Evolutionary conservation across 768 basidiomycete species (phyloP).

Genomic region (Imleria badia): DNA sequence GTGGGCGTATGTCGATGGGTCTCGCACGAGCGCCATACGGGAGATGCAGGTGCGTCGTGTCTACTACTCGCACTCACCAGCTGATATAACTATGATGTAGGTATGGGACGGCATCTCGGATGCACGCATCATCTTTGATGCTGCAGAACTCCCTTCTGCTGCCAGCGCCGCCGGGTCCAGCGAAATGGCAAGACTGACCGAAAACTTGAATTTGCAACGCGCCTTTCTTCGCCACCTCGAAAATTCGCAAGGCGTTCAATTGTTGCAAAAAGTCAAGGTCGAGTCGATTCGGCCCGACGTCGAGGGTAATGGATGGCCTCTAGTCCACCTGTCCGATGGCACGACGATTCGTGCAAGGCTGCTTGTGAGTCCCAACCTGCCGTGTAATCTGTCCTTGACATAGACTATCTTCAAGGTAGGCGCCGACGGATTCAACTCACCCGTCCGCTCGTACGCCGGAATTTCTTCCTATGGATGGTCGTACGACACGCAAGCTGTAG

Average conservation of each 20-base stretch:
- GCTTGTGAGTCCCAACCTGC: slow-evolving; percentile 49
- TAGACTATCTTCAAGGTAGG: slow-evolving; percentile 59
- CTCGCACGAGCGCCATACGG: slow-evolving; percentile 69
- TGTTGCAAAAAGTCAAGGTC: slow-evolving; percentile 77
- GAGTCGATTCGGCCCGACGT: slow-evolving; percentile 53
- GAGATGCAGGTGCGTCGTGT: slow-evolving; percentile 72
- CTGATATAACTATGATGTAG: slow-evolving; percentile 35
- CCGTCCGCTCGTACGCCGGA: slow-evolving; percentile 81
- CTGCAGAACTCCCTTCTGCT: slow-evolving; percentile 40
- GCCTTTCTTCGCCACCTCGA: slow-evolving; percentile 70
- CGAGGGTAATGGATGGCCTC: slow-evolving; percentile 70
- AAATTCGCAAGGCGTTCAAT: slow-evolving; percentile 48
- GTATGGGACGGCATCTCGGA: slow-evolving; percentile 93
- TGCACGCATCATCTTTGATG: slow-evolving; percentile 71
- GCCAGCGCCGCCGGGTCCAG: slow-evolving; percentile 28
- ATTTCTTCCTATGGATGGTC: slow-evolving; percentile 91
- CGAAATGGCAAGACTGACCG: slow-evolving; percentile 82
- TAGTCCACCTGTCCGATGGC: slow-evolving; percentile 71
- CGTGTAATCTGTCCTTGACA: neutral
- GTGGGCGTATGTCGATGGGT: slow-evolving; percentile 74
- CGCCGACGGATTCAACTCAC: slow-evolving; percentile 94
- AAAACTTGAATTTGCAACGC: slow-evolving; percentile 91
- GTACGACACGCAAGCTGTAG: slow-evolving; percentile 87
- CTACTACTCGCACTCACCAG: neutral
- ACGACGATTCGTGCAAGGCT: slow-evolving; percentile 67